Evolutionary conservation across 2,329 filamentous ascomycete genomes (phyloP).

Genomic region (Tolypocladium nubicola): DNA sequence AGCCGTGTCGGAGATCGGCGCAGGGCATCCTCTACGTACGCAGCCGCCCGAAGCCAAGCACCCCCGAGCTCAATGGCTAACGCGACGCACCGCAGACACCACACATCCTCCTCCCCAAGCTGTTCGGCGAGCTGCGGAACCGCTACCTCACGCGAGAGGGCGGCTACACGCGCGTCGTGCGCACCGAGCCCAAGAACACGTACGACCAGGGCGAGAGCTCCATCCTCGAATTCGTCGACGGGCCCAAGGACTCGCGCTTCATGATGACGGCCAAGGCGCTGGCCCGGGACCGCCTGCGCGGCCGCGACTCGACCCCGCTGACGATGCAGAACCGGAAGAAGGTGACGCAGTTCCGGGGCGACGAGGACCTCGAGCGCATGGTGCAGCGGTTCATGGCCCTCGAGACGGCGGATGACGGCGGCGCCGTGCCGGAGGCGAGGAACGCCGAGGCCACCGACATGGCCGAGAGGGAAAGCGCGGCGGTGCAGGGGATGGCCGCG

Average conservation of each 20-base stretch:
- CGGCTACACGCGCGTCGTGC: conserved; percentile 89
- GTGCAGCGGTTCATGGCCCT: conserved; percentile 32
- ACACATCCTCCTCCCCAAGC: conserved; percentile 63
- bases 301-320: conserved; percentile 53
- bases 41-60: conserved; percentile 6
- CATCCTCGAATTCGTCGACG: conserved; percentile 91
- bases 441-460: conserved; percentile 10
- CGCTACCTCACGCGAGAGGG: conserved; percentile 74
- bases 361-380: conserved; percentile 57
- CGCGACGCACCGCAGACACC: conserved; percentile 42
- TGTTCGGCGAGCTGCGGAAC: conserved; percentile 72
- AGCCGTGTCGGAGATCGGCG: conserved; percentile 66
- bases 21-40: conserved; percentile 76
- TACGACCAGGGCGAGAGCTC: conserved; percentile 80
- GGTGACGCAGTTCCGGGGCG: conserved; percentile 68
- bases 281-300: conserved; percentile 48
- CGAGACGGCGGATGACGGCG: conserved; percentile 8
- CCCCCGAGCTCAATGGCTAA: not conserved
- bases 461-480: conserved; percentile 17
- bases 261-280: conserved; percentile 84
- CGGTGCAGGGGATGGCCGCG: conserved; percentile 20
- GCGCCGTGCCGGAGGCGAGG: conserved; percentile 4
- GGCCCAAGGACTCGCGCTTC: conserved; percentile 87
- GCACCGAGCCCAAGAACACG: conserved; percentile 77
- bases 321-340: conserved; percentile 74